Percentiles rank a stretch among this genome's conserved stretches.
Conservation (phyloP, 192 early-diverging fungal species). For the Backusella circina region DNA sequence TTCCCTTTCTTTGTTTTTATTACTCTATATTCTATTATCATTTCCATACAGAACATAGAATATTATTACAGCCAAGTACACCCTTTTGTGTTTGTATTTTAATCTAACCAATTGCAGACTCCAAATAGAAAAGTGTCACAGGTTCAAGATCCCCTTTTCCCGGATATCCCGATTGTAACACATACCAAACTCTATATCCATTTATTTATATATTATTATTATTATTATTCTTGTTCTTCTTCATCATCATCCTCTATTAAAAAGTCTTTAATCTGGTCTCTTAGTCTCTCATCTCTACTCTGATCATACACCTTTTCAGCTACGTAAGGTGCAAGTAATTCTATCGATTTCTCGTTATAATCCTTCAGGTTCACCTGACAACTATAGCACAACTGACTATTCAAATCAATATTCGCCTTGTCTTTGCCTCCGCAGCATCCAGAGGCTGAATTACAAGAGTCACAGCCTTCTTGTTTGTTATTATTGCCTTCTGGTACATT, state of each 20-base stretch:
- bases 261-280: conserved; percentile 61
- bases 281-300: conserved; percentile 44
- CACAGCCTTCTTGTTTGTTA: conserved; percentile 8
- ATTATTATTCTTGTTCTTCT: not conserved
- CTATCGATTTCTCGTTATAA: conserved; percentile 23
- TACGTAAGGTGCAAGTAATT: conserved; percentile 40
- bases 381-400: conserved; percentile 45
- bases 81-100: not conserved
- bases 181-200: no score
- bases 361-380: conserved; percentile 51
- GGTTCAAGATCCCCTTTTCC: conserved; percentile 1
- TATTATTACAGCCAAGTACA: no score
- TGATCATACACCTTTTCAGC: conserved; percentile 30
- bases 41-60: not conserved
- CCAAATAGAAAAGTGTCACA: not conserved
- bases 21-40: not conserved
- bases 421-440: not conserved
- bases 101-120: not conserved
- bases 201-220: not conserved
- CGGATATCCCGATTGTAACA: conserved; percentile 2
- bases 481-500: not conserved
- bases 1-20: not conserved
- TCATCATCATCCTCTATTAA: conserved; percentile 54
- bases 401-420: conserved; percentile 20
- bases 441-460: not conserved